A percentile compares a stretch with the other conserved stretches of the same genome.
Evolutionary conservation across 2,329 filamentous ascomycete genomes (phyloP).

Genomic region (Pseudocercospora cruenta): DNA sequence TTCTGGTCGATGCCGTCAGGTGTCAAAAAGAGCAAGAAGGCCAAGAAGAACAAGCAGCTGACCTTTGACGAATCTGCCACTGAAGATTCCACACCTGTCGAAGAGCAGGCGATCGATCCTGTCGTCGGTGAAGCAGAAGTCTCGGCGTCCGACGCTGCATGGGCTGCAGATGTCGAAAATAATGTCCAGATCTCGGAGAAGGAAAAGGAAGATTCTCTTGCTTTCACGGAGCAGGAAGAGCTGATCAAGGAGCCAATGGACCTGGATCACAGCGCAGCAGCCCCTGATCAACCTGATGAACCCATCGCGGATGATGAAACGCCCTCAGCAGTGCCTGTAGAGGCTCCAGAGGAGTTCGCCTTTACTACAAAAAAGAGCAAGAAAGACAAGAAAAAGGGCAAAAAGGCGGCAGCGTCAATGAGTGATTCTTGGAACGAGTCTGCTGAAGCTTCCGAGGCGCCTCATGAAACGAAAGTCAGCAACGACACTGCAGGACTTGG

Average conservation of each 20-base stretch:
- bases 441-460: slow-evolving; percentile 11
- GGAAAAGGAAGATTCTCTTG: neutral
- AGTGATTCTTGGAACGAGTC: slow-evolving; percentile 10
- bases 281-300: neutral
- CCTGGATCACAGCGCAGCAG: neutral
- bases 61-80: slow-evolving; percentile 6
- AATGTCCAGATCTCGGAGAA: neutral
- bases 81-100: neutral
- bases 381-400: slow-evolving; percentile 39
- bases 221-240: neutral
- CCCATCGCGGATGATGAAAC: neutral
- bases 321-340: slow-evolving; percentile 4
- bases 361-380: slow-evolving; percentile 32
- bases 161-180: neutral
- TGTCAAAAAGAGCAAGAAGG: slow-evolving; percentile 37
- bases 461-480: slow-evolving; percentile 8
- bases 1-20: slow-evolving; percentile 6
- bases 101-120: neutral
- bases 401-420: slow-evolving; percentile 15
- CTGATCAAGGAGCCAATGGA: neutral
- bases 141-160: too few species aligned
- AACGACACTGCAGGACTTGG: slow-evolving; percentile 6
- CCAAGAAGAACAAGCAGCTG: slow-evolving; percentile 12
- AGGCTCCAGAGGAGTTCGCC: slow-evolving; percentile 18
- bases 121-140: too few species aligned